A percentile compares a stretch with the other conserved stretches of the same genome.
phyloP scores from a whole-genome alignment of 1,284 basidiomycete species.

The Rhodofomes roseus region DNA sequence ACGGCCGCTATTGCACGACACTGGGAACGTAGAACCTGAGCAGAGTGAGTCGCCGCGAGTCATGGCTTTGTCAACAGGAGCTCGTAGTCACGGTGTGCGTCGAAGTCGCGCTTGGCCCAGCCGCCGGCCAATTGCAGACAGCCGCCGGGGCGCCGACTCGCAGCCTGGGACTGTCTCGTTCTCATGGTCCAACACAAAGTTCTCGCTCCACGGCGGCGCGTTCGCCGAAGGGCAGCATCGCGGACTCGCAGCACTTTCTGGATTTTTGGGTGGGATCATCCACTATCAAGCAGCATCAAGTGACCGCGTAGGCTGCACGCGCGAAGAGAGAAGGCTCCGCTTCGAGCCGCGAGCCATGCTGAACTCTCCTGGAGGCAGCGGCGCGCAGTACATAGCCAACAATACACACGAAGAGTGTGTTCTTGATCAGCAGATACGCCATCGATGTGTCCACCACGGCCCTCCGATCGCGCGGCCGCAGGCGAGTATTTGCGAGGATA shows the following conservation, averaged over 20 bases:
- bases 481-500: not conserved
- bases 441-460: not conserved
- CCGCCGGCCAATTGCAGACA: not conserved
- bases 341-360: not conserved
- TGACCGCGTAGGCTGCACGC: constrained; percentile 1
- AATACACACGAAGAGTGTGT: not conserved
- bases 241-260: not conserved
- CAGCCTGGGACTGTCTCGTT: constrained; percentile 1
- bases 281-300: constrained; percentile 4
- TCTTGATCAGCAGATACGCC: not conserved
- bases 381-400: not conserved
- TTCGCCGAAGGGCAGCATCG: not conserved
- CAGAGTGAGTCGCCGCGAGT: not conserved
- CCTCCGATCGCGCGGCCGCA: not conserved
- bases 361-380: not conserved
- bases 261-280: not conserved
- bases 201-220: constrained; percentile 2
- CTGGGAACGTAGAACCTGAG: not conserved
- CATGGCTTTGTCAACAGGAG: constrained; percentile 1
- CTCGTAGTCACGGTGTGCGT: not conserved
- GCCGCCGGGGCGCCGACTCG: not conserved
- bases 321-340: not conserved
- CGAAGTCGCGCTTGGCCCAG: not conserved
- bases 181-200: not conserved
- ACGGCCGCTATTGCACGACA: not conserved